Base-by-base conservation (phyloP, 164 flowering plant genomes). In the Magnolia kwangsiensis region DNA sequence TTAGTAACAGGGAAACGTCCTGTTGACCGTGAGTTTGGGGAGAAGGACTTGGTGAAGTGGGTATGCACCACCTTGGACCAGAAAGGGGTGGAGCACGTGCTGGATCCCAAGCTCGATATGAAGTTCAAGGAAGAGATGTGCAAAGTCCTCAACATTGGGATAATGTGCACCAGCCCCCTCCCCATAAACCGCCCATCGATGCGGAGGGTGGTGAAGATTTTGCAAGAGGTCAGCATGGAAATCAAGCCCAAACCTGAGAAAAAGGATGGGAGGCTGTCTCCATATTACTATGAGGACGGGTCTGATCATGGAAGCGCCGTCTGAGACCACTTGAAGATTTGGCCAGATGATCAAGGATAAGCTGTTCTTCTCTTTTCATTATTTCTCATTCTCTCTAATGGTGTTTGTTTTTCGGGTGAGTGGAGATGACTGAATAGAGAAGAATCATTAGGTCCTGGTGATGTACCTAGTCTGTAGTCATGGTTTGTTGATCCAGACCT, bases 181-280 rank as follows among this genome's bases (percentile, higher is more conserved):
- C 99, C 99, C 24, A 95, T 92, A 50, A 95, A 93, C 81, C 94
- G 99, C 7, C 99, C 99, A 0, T 82, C 99, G 0, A 95, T 95
- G 98, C 80, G 97, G 78, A 84, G 93, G 71, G 94, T 93, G 24
- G 98, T 95, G 68, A 93, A 92, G 74, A 76, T 90, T 89, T 72
- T 96, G 82, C 92, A 83, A 70, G 99, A 93, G 79, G 78, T 89
- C 0, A 83, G 84, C 20, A 75, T 67, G 8, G 91, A 84, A 9
- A 81, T 67, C 75, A 87, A 72, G 58, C 67, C 73, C 20, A 90
- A 83, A 63, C 19, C 76, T 4, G 75, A 65, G 8, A 83, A 79
- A n/a, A 95, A 89, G 74, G 97, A 96, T 63, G 98, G 93, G 0
- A 90, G 86, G 50, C 77, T 90, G 16, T 82, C 99, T 3, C 96